Evolutionary conservation across 257 asterid genomes (phyloP).

Genomic region (Solanum chaucha): DNA sequence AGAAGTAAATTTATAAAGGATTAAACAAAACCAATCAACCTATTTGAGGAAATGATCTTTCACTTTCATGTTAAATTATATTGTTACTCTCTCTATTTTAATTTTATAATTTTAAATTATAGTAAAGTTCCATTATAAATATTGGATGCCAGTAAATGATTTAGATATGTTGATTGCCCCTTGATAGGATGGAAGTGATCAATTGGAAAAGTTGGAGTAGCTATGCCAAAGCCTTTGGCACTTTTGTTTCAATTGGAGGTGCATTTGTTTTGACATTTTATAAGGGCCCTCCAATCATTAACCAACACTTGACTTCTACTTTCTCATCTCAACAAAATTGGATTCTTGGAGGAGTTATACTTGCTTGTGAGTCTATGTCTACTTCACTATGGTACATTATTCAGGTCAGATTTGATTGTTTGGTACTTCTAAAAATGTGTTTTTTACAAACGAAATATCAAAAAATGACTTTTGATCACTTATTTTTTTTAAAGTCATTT

Average conservation of each 20-base stretch:
- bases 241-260: not conserved
- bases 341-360: conserved; percentile 34
- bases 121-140: no score
- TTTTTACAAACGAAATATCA: no score
- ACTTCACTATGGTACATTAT: conserved; percentile 44
- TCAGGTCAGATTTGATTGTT: conserved; percentile 15
- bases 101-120: no score
- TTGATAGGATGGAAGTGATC: not conserved
- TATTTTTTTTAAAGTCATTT: not conserved
- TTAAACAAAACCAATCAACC: no score
- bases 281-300: not conserved
- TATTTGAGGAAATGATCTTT: no score
- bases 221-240: not conserved
- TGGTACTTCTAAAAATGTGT: not conserved
- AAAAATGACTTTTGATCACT: not conserved
- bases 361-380: conserved; percentile 28
- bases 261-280: not conserved
- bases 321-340: conserved; percentile 24
- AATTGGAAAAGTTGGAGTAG: not conserved
- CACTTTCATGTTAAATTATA: no score
- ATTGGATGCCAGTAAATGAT: not conserved
- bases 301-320: not conserved
- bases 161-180: not conserved
- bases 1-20: no score
- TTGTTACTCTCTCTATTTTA: no score